Evolutionary conservation across 129 eudicot species (phyloP), one percentile per base, ranked within the genome.

Genomic region (Flaveria linearis): DNA sequence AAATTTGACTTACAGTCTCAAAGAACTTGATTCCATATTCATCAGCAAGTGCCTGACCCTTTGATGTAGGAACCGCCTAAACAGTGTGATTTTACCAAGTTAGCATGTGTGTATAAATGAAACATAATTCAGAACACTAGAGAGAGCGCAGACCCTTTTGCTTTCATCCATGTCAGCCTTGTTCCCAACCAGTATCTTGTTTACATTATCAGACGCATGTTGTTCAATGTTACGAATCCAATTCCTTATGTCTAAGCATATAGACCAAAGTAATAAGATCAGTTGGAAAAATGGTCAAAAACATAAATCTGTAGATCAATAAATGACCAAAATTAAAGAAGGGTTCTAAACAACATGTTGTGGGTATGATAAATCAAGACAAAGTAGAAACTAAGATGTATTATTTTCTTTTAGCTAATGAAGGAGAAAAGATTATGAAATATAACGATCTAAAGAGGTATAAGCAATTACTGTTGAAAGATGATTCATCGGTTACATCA

Each of bases 181-280:
- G 92, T 91, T 91, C 36, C 97, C 97, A 20, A 91, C 95, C 47
- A 91, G 76, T 53, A 91, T 85, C 85, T 91, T 91, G 95, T 88
- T 91, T 45, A 91, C 97, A 73, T 91, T 91, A 84, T 89, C 97
- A 74, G 96, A 92, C 43, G 97, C 97, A 69, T 92, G 97, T 74
- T 89, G 93, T 78, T 92, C 97, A 76, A 92, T 92, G 87, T 92
- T 92, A 67, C 96, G 92, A n/a, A 92, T 92, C 97, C 97, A 92
- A 78, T 92, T 92, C 85, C 96, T 83, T 53, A 92, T 92, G 79
- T 92, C 98, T 92, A 74, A 76, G 71, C 49, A 81, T 58, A 67
- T 58, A 60, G 13, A 58, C 60, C 42, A 78, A 61, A 60, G 11
- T 33, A 71, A 14, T 58, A 69, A 50, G 52, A 72, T 70, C 73